A percentile compares a stretch with the other conserved stretches of the same genome.
phyloP scores from a whole-genome alignment of 2,329 filamentous ascomycete genomes.

The Xylariaceae sp. region DNA sequence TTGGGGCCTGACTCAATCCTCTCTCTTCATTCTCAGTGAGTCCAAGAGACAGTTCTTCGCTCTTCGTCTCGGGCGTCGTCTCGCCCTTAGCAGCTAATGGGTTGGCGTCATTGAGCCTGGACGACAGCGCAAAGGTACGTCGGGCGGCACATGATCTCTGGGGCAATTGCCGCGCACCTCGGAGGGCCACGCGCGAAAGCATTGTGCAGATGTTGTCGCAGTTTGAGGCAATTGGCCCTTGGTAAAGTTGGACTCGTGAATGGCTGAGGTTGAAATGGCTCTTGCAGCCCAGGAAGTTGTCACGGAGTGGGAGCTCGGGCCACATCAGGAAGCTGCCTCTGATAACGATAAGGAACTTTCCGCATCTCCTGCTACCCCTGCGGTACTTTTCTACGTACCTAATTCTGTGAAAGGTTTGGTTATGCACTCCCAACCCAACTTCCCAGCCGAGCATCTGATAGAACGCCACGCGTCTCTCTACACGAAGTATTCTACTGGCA shows the following conservation, averaged over 20 bases:
- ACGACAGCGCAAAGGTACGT: slow-evolving; percentile 45
- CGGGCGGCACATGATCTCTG: slow-evolving; percentile 39
- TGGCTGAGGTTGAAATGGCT: slow-evolving; percentile 15
- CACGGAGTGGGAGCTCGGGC: slow-evolving; percentile 13
- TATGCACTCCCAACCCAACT: too few relatives aligned
- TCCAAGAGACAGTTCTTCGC: slow-evolving; percentile 35
- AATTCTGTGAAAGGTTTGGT: too few relatives aligned
- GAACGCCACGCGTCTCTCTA: too few relatives aligned
- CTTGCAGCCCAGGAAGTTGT: slow-evolving; percentile 9
- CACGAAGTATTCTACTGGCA: too few relatives aligned
- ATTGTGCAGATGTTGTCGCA: slow-evolving; percentile 36
- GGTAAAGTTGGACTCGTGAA: slow-evolving; percentile 3
- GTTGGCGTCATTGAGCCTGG: slow-evolving; percentile 41
- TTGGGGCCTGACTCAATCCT: slow-evolving; percentile 71
- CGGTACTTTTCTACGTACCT: too few relatives aligned
- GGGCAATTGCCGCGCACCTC: slow-evolving; percentile 38
- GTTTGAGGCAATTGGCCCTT: slow-evolving; percentile 18
- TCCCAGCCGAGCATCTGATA: too few relatives aligned
- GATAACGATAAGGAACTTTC: too few relatives aligned
- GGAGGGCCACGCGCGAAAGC: slow-evolving; percentile 37
- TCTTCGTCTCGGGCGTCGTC: slow-evolving; percentile 38
- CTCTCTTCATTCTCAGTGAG: slow-evolving; percentile 41
- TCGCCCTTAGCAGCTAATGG: slow-evolving; percentile 35
- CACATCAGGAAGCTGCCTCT: slow-evolving; percentile 5
- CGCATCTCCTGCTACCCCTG: too few relatives aligned